Evolutionary conservation across 441 rosid species (phyloP).

Genomic region (Adansonia madagascariensis): DNA sequence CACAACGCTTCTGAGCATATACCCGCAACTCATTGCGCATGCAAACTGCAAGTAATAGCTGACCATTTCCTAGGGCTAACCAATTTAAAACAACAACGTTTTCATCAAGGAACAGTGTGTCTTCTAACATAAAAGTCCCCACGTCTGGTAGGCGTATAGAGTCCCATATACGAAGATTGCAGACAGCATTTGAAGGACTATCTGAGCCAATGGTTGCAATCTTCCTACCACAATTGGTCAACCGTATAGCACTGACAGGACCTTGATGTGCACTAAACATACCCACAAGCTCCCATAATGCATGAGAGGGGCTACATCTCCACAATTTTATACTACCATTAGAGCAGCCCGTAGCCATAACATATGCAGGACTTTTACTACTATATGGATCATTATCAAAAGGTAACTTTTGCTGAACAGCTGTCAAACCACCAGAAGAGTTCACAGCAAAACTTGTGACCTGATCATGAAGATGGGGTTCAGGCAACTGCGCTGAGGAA

Average conservation of each 20-base stretch:
- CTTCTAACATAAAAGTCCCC: constrained; percentile 79
- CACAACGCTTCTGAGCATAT: constrained; percentile 64
- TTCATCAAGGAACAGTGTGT: constrained; percentile 53
- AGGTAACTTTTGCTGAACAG: constrained; percentile 39
- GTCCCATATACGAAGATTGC: constrained; percentile 68
- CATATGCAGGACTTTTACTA: constrained; percentile 54
- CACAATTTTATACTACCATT: constrained; percentile 88
- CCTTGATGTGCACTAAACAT: constrained; percentile 60
- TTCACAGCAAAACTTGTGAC: constrained; percentile 77
- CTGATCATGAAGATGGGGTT: constrained; percentile 55
- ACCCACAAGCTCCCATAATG: constrained; percentile 85
- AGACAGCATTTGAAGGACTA: constrained; percentile 37
- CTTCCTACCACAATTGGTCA: constrained; percentile 71
- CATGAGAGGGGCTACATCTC: constrained; percentile 54
- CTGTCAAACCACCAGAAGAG: constrained; percentile 51
- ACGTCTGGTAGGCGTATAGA: constrained; percentile 56
- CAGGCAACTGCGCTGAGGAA: constrained; percentile 71
- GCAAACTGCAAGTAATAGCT: constrained; percentile 79
- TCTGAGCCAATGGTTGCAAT: constrained; percentile 65
- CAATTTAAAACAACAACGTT: constrained; percentile 67
- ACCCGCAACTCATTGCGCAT: constrained; percentile 65
- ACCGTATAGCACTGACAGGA: constrained; percentile 58
- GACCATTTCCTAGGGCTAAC: constrained; percentile 72
- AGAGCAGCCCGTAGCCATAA: constrained; percentile 81
- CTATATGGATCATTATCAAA: constrained; percentile 33